A percentile compares a stretch with the other conserved stretches of the same genome.
These are phyloP conservation scores for Amphichorda felina DNA, from an alignment of 2,329 filamentous ascomycete species.

Conservation along the genomic window DNA sequence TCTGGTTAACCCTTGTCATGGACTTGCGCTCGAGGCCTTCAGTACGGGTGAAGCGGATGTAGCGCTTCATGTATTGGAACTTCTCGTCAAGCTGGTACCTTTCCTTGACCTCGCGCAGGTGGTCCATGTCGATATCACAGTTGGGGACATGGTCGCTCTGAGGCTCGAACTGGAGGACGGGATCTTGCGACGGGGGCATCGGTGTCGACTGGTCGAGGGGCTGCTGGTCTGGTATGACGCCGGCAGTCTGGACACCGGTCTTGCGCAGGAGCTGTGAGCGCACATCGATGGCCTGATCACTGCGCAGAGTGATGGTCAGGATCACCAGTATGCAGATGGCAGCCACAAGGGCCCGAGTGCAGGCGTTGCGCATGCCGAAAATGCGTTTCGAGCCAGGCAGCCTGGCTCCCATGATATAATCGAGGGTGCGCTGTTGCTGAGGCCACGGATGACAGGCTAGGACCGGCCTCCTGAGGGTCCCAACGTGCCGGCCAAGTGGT, in stretches of 20 bases:
- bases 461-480: too few relatives aligned
- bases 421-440: not conserved
- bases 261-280: slow-evolving; percentile 25
- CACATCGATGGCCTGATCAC: slow-evolving; percentile 25
- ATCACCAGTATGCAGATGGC: slow-evolving; percentile 29
- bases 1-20: slow-evolving; percentile 36
- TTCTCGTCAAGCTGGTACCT: slow-evolving; percentile 34
- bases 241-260: slow-evolving; percentile 13
- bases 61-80: slow-evolving; percentile 44
- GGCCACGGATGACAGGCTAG: not conserved
- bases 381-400: not conserved
- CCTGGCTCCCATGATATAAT: not conserved
- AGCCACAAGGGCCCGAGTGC: slow-evolving; percentile 30
- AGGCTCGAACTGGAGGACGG: slow-evolving; percentile 7
- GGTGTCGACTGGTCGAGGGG: slow-evolving; percentile 12
- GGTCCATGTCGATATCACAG: slow-evolving; percentile 35
- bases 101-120: slow-evolving; percentile 30
- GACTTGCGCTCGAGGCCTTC: slow-evolving; percentile 35
- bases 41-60: slow-evolving; percentile 35
- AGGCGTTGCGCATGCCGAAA: slow-evolving; percentile 28
- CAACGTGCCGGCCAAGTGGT: too few relatives aligned
- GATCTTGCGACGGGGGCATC: slow-evolving; percentile 7
- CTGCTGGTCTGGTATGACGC: slow-evolving; percentile 14
- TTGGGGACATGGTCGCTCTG: slow-evolving; percentile 24
- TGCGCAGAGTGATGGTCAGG: slow-evolving; percentile 26